Evolutionary conservation across 2,329 filamentous ascomycete genomes (phyloP), one percentile per base, ranked within the genome.

Genomic region (Aspergillus floridensis): DNA sequence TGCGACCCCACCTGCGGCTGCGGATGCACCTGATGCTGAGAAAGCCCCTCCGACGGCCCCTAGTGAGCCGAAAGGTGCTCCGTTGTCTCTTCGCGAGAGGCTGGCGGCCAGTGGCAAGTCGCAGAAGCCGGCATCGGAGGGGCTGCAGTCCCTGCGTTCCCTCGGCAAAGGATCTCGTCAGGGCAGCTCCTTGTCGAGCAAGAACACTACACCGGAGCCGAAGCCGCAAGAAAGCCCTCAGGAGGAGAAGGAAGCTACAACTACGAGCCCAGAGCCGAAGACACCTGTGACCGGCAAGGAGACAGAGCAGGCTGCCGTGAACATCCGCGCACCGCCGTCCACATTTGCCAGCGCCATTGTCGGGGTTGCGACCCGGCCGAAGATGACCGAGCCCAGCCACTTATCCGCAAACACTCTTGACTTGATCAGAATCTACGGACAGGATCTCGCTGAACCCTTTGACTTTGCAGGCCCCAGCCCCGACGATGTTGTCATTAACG

Each of bases 381-480:
- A 63, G 46, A 65, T 65, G 51, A 66, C 70, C 59, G 65, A 73
- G 69, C 70, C 70, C 67, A 73, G 72, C 68, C 72, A 73, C 61
- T 61, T 74, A 50, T 61, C 64, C 50, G 66, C 69, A 32, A 72
- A 67, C 51, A 66, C 66, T 22, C 65, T 76, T 60, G 72, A 76
- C 68, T 56, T 76, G 29, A 70, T 75, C 50, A 64, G 66, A 56
- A 71, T 78, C 22, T 77, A 76, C 59, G 75, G 75, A 58, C 70
- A 75, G 62, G 67, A 75, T 58, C 65, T 73, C 70, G 71, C 76
- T 78, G 73, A 77, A 74, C 70, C 70, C 49, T 80, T 79, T 73
- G 77, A 88, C 60, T 97, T 97, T 79, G 82, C 88, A 81, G 86
- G 87, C 73, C 93, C 93, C 57, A 97, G 93, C 77, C 93, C 93